Conservation (phyloP, 306 rosid species). For the Pyrus pyrifolia region DNA sequence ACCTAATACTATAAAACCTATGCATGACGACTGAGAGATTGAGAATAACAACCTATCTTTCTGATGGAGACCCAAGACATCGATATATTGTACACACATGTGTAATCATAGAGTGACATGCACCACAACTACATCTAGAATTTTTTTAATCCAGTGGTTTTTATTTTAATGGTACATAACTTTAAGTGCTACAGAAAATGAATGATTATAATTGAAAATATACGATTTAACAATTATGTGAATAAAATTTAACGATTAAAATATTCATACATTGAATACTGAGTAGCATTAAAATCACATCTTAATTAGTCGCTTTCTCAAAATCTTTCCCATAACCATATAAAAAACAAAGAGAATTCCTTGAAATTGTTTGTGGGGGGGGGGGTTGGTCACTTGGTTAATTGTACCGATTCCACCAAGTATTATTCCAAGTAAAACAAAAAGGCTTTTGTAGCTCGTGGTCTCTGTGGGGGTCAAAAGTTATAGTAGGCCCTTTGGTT, state of each 20-base stretch:
- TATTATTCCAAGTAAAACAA: background rate
- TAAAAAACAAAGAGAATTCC: background rate
- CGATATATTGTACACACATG: too few relatives aligned
- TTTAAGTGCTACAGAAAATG: rapidly evolving
- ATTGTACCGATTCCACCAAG: constrained; percentile 7
- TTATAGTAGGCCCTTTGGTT: background rate
- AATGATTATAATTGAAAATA: too few relatives aligned
- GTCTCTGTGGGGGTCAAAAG: constrained; percentile 8
- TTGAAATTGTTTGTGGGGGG: background rate
- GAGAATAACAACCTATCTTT: background rate
- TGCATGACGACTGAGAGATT: background rate
- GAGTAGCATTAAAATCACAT: too few relatives aligned
- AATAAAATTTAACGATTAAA: too few relatives aligned
- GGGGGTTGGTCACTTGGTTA: background rate
- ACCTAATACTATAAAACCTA: background rate
- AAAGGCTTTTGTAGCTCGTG: background rate
- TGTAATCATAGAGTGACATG: background rate
- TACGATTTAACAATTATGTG: too few relatives aligned
- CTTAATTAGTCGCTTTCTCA: background rate
- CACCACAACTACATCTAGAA: background rate
- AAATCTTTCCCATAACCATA: background rate
- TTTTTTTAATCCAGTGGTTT: background rate
- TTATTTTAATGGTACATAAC: too few relatives aligned
- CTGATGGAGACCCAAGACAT: background rate
- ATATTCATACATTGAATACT: too few relatives aligned